These are phyloP conservation scores for Trichoderma semiorbis DNA, from an alignment of 2,329 filamentous ascomycete species.

Conservation along the genomic window DNA sequence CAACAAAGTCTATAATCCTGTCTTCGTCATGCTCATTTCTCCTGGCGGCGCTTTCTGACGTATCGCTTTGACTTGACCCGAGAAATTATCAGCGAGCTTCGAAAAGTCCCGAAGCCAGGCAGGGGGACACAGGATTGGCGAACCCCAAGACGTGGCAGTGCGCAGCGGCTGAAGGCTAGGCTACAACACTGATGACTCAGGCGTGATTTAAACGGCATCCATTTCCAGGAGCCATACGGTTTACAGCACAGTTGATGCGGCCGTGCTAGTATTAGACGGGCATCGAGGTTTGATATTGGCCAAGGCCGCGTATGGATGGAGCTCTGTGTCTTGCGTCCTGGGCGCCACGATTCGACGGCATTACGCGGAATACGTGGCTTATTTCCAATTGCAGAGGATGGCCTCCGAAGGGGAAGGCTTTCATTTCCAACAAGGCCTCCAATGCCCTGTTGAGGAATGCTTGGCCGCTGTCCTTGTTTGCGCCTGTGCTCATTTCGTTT, in stretches of 20 bases:
- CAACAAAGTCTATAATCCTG: slow-evolving; percentile 6
- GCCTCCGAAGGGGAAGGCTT: not conserved
- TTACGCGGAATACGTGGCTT: not conserved
- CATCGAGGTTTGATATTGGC: not conserved
- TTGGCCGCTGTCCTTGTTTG: not conserved
- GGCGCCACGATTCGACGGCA: not conserved
- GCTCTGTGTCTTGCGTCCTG: not conserved
- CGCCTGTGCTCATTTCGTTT: not conserved
- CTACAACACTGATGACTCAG: slow-evolving; percentile 18
- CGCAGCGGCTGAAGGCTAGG: slow-evolving; percentile 16
- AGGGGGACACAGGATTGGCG: slow-evolving; percentile 1
- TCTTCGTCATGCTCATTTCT: slow-evolving; percentile 12
- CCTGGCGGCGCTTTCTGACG: not conserved
- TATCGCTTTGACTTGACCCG: not conserved
- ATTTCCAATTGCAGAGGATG: not conserved
- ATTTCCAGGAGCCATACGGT: not conserved
- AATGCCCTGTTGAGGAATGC: not conserved
- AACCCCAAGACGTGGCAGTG: slow-evolving; percentile 16
- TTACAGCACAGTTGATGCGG: not conserved
- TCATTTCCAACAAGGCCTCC: slow-evolving; percentile 15
- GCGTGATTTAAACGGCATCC: not conserved
- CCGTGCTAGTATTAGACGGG: not conserved
- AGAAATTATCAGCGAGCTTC: slow-evolving; percentile 9
- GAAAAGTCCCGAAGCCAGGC: not conserved
- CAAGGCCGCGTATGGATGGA: not conserved